A percentile compares a stretch with the other conserved stretches of the same genome.
phyloP scores from a whole-genome alignment of 2,329 filamentous ascomycete species.

The Talaromyces sp. region DNA sequence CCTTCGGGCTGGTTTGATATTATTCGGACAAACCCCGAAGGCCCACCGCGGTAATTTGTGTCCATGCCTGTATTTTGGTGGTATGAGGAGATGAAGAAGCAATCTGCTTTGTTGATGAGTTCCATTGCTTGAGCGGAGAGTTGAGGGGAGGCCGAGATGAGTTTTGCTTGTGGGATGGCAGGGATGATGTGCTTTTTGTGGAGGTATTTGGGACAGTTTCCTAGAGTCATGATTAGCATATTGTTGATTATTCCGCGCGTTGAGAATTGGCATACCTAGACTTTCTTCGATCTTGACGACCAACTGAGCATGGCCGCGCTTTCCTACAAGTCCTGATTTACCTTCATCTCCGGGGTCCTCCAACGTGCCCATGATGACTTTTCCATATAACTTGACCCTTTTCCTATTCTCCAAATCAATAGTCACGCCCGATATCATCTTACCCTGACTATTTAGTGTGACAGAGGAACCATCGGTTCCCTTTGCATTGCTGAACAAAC shows the following conservation, averaged over 20 bases:
- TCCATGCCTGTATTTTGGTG: constrained; percentile 69
- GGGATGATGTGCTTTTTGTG: constrained; percentile 67
- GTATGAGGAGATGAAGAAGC: constrained; percentile 74
- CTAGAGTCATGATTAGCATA: constrained; percentile 31
- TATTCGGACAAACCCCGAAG: constrained; percentile 70
- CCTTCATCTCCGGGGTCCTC: constrained; percentile 30
- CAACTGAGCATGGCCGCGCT: constrained; percentile 52
- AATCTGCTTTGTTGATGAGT: constrained; percentile 64
- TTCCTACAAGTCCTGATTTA: constrained; percentile 19
- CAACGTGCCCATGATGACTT: constrained; percentile 64
- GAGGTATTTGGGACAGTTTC: constrained; percentile 85
- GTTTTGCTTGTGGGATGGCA: constrained; percentile 53
- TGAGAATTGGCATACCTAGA: constrained; percentile 56
- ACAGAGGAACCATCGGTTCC: constrained; percentile 47
- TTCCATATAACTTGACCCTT: constrained; percentile 71
- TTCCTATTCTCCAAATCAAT: constrained; percentile 67
- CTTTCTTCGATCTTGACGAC: constrained; percentile 69
- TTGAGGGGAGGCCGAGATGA: constrained; percentile 49
- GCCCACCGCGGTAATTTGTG: constrained; percentile 76
- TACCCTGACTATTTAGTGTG: constrained; percentile 35
- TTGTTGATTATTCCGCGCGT: too few species aligned
- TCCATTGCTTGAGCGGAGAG: constrained; percentile 57
- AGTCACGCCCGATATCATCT: constrained; percentile 61
- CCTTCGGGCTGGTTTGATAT: constrained; percentile 52
- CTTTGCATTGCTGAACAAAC: constrained; percentile 53